Percentiles rank a stretch among this genome's conserved stretches.
phyloP scores from a whole-genome alignment of 2,329 filamentous ascomycete species.

The Aspergillus oerlinghausenensis region DNA sequence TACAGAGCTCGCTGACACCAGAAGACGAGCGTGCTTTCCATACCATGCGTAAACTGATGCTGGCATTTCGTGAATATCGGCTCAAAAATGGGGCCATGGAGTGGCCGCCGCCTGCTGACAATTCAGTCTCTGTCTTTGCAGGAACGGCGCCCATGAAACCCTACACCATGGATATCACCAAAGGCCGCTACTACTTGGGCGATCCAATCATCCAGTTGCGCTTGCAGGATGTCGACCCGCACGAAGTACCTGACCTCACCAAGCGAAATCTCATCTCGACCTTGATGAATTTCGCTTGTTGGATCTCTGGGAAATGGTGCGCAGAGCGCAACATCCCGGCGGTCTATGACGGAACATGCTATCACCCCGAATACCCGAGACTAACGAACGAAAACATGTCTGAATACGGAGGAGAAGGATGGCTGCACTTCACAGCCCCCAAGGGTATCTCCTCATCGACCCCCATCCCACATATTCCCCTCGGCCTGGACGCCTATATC shows the following conservation, averaged over 20 bases:
- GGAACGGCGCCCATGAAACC: conserved; percentile 19
- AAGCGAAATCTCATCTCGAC: conserved; percentile 41
- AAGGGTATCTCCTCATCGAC: conserved; percentile 41
- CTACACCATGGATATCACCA: conserved; percentile 25
- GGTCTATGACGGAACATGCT: conserved; percentile 35
- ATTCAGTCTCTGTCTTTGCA: conserved; percentile 23
- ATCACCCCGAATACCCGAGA: conserved; percentile 37
- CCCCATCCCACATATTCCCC: conserved; percentile 46
- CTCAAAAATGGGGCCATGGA: conserved; percentile 39
- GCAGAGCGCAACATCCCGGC: conserved; percentile 34
- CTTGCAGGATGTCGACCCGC: conserved; percentile 28
- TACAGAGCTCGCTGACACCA: conserved; percentile 25
- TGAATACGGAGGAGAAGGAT: conserved; percentile 38
- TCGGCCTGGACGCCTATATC: conserved; percentile 52
- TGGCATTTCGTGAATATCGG: conserved; percentile 33
- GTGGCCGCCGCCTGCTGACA: conserved; percentile 16
- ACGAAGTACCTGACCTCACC: conserved; percentile 33
- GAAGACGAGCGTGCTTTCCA: conserved; percentile 34
- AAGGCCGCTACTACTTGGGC: conserved; percentile 33
- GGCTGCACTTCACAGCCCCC: conserved; percentile 34
- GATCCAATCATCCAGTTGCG: conserved; percentile 41
- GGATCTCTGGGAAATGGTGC: conserved; percentile 32
- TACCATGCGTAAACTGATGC: conserved; percentile 35
- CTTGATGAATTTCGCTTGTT: conserved; percentile 53
- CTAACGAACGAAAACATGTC: conserved; percentile 35